A percentile compares a stretch with the other conserved stretches of the same genome.
phyloP scores from a whole-genome alignment of 2,329 filamentous ascomycete genomes.

The Eurotiales sp. region DNA sequence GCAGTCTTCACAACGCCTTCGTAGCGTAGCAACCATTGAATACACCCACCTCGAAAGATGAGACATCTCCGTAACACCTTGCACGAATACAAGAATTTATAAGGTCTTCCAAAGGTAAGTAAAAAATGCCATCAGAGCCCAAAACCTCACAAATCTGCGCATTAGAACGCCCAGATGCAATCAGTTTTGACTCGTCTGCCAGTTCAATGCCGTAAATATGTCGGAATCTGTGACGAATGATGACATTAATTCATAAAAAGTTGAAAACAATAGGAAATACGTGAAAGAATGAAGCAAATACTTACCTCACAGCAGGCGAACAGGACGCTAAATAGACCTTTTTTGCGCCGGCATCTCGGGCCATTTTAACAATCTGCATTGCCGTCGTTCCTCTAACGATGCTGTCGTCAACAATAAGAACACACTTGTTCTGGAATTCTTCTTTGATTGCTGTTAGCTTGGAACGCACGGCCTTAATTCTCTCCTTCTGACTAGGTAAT shows the following conservation, averaged over 20 bases:
- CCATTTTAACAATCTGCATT: constrained; percentile 78
- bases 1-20: no score
- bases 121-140: constrained; percentile 72
- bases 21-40: constrained; percentile 88
- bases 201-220: constrained; percentile 50
- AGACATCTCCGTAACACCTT: no score
- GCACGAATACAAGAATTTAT: constrained; percentile 73
- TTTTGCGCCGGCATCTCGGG: constrained; percentile 75
- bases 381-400: constrained; percentile 87
- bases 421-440: constrained; percentile 79
- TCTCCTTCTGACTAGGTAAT: constrained; percentile 74
- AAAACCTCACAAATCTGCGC: constrained; percentile 64
- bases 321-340: no score
- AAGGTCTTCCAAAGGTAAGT: constrained; percentile 74
- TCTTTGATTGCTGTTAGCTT: constrained; percentile 84
- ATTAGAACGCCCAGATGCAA: constrained; percentile 63
- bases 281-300: no score
- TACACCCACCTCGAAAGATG: constrained; percentile 85
- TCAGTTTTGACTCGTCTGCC: constrained; percentile 69
- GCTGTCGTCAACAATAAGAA: constrained; percentile 83
- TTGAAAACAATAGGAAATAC: no score
- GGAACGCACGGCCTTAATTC: constrained; percentile 81
- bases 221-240: no score
- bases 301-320: no score
- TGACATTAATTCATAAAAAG: no score